Evolutionary conservation across 805 yeast species (phyloP).

Genomic region (Wickerhamiella spandovensis): DNA sequence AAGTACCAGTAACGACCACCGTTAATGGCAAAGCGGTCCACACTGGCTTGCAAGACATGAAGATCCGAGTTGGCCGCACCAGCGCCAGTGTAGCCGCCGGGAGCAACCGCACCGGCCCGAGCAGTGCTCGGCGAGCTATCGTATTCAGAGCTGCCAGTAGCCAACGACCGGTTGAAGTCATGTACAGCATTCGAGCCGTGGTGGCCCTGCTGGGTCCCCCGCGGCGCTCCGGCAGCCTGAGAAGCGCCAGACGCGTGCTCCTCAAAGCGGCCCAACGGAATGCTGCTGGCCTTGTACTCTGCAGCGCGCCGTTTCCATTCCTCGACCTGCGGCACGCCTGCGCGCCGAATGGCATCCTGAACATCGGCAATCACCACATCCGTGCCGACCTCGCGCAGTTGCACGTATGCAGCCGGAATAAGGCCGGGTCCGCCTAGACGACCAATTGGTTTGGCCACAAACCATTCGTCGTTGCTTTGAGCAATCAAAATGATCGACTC

Average conservation of each 20-base stretch:
- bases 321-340: conserved; percentile 79
- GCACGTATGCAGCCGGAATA: conserved; percentile 83
- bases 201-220: background rate
- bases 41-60: conserved; percentile 48
- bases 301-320: conserved; percentile 91
- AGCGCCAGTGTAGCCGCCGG: background rate
- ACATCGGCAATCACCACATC: conserved; percentile 46
- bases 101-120: background rate
- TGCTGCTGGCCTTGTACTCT: conserved; percentile 80
- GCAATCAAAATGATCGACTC: conserved; percentile 91
- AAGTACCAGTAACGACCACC: conserved; percentile 85
- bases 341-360: conserved; percentile 44
- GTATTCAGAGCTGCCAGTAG: background rate
- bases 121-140: background rate
- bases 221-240: conserved; percentile 1
- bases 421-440: conserved; percentile 94
- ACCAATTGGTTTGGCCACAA: conserved; percentile 91
- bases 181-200: background rate
- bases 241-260: conserved; percentile 17
- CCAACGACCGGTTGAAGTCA: background rate
- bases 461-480: conserved; percentile 94
- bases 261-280: conserved; percentile 45
- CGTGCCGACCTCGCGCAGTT: conserved; percentile 63
- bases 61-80: conserved; percentile 4
- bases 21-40: conserved; percentile 66